Conservation (phyloP, 1,139 yeast species). For the Zygoascus sp. region DNA sequence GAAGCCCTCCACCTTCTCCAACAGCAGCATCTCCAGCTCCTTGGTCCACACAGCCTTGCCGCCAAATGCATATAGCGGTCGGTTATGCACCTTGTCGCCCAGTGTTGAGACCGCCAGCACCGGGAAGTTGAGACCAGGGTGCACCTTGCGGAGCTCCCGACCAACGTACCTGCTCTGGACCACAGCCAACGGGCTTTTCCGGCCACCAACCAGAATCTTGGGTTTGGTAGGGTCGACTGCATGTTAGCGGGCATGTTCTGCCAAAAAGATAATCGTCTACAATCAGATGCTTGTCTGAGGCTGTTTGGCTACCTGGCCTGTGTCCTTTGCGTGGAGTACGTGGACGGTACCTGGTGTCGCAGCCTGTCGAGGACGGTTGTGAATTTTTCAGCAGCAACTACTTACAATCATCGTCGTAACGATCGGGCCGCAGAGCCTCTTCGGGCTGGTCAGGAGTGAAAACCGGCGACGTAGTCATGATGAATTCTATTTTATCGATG, state of each 20-base stretch:
- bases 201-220: conserved; percentile 63
- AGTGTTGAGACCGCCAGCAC: conserved; percentile 78
- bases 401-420: conserved; percentile 20
- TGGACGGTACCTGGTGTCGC: no score
- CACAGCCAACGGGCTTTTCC: conserved; percentile 83
- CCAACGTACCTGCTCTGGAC: conserved; percentile 78
- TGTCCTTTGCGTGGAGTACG: no score
- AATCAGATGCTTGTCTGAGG: no score
- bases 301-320: no score
- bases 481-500: no score
- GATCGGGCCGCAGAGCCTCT: conserved; percentile 14
- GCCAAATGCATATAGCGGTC: conserved; percentile 89
- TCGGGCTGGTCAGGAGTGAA: conserved; percentile 14
- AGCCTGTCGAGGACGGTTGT: no score
- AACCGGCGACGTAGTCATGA: conserved; percentile 13
- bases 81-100: conserved; percentile 82
- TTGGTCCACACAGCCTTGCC: conserved; percentile 97
- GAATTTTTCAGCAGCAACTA: no score
- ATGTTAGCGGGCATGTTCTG: conserved; percentile 1
- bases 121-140: conserved; percentile 62
- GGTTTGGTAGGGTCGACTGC: conserved; percentile 19
- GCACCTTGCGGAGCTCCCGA: conserved; percentile 50
- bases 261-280: no score
- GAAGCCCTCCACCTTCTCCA: conserved; percentile 50
- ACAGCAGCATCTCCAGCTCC: conserved; percentile 76